Conservation (phyloP, 208 protist genomes). For the Trichomonas vaginalis region DNA sequence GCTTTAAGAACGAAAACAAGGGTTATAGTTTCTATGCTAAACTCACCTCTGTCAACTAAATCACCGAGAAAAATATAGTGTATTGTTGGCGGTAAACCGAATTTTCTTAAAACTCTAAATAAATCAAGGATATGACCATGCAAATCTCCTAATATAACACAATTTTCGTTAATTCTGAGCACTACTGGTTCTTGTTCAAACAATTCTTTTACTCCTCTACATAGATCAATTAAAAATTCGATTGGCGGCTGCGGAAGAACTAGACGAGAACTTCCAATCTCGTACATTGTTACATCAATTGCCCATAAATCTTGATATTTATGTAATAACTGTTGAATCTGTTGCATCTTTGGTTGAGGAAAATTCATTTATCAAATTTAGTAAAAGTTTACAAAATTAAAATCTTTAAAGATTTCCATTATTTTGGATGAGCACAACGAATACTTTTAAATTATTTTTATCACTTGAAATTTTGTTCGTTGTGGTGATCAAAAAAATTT, state of each 20-base stretch:
- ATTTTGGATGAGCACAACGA: too few species aligned
- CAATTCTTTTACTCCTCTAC: background rate
- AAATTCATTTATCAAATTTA: too few species aligned
- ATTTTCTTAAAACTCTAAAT: slow-evolving; percentile 61
- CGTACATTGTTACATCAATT: background rate
- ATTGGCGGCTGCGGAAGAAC: background rate
- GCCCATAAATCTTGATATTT: background rate
- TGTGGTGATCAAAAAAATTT: too few species aligned
- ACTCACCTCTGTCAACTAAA: slow-evolving; percentile 25
- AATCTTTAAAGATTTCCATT: too few species aligned
- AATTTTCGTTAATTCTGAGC: background rate
- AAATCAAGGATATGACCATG: slow-evolving; percentile 39
- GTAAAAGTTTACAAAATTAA: too few species aligned
- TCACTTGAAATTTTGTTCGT: too few species aligned
- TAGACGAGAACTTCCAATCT: background rate
- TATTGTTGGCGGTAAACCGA: slow-evolving; percentile 62
- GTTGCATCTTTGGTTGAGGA: background rate
- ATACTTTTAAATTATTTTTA: too few species aligned
- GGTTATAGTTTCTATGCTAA: slow-evolving; percentile 62
- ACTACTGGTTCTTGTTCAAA: background rate
- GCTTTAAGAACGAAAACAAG: slow-evolving; percentile 66
- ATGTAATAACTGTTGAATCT: background rate
- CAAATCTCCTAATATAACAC: background rate
- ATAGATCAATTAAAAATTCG: background rate
- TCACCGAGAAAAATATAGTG: slow-evolving; percentile 86